Conservation (phyloP, 2,329 filamentous ascomycete genomes). For the Claviceps sp. region DNA sequence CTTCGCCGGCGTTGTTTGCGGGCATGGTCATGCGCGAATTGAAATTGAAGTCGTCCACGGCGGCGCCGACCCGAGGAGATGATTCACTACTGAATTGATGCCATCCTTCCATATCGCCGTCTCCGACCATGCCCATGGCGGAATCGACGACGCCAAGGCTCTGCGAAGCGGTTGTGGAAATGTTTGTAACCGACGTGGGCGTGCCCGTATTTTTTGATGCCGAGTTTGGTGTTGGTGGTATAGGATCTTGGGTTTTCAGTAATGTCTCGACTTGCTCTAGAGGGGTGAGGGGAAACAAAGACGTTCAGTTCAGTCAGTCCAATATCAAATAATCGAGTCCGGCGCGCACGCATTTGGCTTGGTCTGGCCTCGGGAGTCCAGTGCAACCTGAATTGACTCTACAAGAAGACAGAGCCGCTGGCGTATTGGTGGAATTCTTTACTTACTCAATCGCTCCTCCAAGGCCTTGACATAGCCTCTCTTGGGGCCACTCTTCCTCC, state of each 20-base stretch:
- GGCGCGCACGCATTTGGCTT: no score
- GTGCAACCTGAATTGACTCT: background rate
- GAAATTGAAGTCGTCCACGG: conserved; percentile 46
- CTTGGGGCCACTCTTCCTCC: conserved; percentile 90
- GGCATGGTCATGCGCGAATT: conserved; percentile 33
- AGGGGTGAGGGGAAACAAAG: background rate
- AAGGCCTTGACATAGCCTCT: conserved; percentile 88
- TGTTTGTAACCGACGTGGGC: conserved; percentile 11
- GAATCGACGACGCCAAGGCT: conserved; percentile 27
- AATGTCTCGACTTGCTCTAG: conserved; percentile 86
- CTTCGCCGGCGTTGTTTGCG: conserved; percentile 34
- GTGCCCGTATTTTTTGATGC: conserved; percentile 18
- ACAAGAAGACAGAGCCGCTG: background rate
- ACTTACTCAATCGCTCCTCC: conserved; percentile 79
- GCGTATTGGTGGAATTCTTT: background rate
- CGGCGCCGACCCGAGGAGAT: conserved; percentile 28
- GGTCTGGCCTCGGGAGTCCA: no score
- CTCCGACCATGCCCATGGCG: conserved; percentile 30
- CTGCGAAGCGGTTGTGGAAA: conserved; percentile 16
- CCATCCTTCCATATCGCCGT: conserved; percentile 43
- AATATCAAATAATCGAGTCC: no score
- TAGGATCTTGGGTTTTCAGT: conserved; percentile 57
- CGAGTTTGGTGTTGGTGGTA: conserved; percentile 12
- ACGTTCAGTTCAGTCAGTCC: no score
- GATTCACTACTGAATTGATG: conserved; percentile 40